Percentiles rank a stretch among this genome's conserved stretches.
Evolutionary conservation across 768 basidiomycete genomes (phyloP).

Genomic region (Cystofilobasidium macerans): DNA sequence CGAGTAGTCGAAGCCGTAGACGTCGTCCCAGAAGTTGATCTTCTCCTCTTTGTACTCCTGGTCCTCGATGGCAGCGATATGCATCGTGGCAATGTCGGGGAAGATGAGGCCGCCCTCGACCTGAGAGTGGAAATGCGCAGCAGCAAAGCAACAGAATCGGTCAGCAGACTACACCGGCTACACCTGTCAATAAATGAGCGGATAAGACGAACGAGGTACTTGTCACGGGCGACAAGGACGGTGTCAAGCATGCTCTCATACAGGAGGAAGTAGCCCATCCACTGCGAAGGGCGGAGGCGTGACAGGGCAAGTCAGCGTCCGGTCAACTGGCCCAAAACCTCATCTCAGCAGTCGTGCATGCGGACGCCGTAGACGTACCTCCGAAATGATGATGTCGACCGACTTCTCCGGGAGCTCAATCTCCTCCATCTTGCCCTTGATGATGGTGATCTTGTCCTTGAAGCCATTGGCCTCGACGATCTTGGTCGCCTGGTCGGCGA

Average conservation of each 20-base stretch:
- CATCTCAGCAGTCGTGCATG: too few species aligned
- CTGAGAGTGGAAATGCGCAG: constrained; percentile 22
- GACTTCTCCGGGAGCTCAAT: constrained; percentile 64
- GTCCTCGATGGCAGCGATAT: constrained; percentile 94
- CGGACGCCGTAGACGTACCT: constrained; percentile 39
- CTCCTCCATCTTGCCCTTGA: constrained; percentile 97
- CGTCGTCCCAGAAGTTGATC: constrained; percentile 99
- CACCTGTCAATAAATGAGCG: too few species aligned
- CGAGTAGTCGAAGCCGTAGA: constrained; percentile 98
- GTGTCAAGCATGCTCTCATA: constrained; percentile 99
- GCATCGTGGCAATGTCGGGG: constrained; percentile 86
- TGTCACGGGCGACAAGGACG: constrained; percentile 89
- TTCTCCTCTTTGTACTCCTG: constrained; percentile 99
- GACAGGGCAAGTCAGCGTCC: not conserved
- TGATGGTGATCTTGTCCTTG: constrained; percentile 84
- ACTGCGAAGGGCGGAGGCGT: constrained; percentile 36
- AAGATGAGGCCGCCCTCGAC: constrained; percentile 79
- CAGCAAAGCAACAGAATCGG: not conserved
- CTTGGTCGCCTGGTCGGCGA: constrained; percentile 96
- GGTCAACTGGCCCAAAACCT: not conserved
- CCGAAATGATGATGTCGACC: constrained; percentile 97
- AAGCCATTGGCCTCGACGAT: constrained; percentile 95
- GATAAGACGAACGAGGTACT: constrained; percentile 58
- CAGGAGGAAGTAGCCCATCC: constrained; percentile 99
- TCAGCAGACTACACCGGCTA: not conserved